These are phyloP conservation scores for Fragilariopsis cylindrus DNA, from an alignment of 108 stramenopile genomes.

Conservation along the genomic window DNA sequence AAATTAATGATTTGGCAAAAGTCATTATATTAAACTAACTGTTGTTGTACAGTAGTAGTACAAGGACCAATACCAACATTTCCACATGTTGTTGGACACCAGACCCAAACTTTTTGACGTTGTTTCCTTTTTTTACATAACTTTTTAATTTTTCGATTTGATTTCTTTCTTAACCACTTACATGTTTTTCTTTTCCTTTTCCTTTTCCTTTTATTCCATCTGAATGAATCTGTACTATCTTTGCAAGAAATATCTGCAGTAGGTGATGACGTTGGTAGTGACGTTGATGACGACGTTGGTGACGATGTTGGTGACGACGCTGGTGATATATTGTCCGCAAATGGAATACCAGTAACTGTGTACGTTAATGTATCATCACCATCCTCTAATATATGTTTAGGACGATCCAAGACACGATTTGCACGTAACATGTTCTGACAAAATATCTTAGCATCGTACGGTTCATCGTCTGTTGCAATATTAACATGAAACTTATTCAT, in stretches of 20 bases:
- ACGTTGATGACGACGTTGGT: not conserved
- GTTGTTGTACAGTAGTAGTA: not conserved
- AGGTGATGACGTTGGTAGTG: not conserved
- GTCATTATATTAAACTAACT: too few relatives aligned
- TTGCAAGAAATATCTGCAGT: not conserved
- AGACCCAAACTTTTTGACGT: not conserved
- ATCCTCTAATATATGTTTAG: not conserved
- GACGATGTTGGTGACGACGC: not conserved
- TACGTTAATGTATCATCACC: not conserved
- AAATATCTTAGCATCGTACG: not conserved
- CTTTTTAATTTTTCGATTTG: not conserved
- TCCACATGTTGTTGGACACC: slow-evolving; percentile 1
- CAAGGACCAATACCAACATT: slow-evolving; percentile 2
- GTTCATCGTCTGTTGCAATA: slow-evolving; percentile 5
- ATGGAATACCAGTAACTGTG: not conserved
- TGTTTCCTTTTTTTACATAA: not conserved
- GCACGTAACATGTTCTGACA: not conserved
- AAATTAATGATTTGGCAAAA: too few relatives aligned
- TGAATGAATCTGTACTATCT: not conserved
- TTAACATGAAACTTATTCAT: slow-evolving; percentile 8
- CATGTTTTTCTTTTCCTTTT: not conserved
- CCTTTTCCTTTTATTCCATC: not conserved
- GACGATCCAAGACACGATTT: not conserved
- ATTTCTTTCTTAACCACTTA: not conserved
- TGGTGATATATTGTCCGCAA: not conserved